Evolutionary conservation across 148 eudicot species (phyloP).

Genomic region (Salicornia ramosissima): DNA sequence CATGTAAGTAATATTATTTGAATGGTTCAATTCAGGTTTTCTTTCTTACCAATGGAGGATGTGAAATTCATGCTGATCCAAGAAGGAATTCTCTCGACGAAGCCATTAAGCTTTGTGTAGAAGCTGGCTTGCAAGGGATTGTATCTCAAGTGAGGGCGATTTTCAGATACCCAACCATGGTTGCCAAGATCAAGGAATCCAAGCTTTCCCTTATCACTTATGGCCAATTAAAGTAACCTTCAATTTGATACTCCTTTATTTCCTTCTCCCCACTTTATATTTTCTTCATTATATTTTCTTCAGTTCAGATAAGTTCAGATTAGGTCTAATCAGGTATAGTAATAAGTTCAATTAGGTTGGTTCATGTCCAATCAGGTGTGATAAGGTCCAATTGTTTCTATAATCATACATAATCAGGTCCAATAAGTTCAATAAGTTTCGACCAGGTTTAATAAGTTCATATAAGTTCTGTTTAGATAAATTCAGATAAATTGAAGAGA

Average conservation of each 20-base stretch:
- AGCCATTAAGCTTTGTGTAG: slow-evolving; percentile 35
- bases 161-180: slow-evolving; percentile 37
- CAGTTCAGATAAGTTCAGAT: too few species aligned
- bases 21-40: slow-evolving; percentile 30
- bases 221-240: slow-evolving; percentile 40
- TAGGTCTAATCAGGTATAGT: too few species aligned
- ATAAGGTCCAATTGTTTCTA: too few species aligned
- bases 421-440: too few species aligned
- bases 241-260: not conserved
- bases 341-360: too few species aligned
- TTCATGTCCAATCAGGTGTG: too few species aligned
- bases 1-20: too few species aligned
- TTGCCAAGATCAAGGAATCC: slow-evolving; percentile 32
- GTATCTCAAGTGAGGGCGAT: slow-evolving; percentile 42
- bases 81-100: slow-evolving; percentile 47
- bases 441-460: too few species aligned
- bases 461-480: too few species aligned
- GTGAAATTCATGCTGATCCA: slow-evolving; percentile 33
- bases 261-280: not conserved
- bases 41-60: slow-evolving; percentile 48
- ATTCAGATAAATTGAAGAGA: too few species aligned
- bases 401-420: too few species aligned
- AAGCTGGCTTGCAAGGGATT: slow-evolving; percentile 39
- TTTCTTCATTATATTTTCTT: not conserved
- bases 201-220: slow-evolving; percentile 36